phyloP scores from a whole-genome alignment of 192 early-diverging fungal species.

The Backusella australiensis region DNA sequence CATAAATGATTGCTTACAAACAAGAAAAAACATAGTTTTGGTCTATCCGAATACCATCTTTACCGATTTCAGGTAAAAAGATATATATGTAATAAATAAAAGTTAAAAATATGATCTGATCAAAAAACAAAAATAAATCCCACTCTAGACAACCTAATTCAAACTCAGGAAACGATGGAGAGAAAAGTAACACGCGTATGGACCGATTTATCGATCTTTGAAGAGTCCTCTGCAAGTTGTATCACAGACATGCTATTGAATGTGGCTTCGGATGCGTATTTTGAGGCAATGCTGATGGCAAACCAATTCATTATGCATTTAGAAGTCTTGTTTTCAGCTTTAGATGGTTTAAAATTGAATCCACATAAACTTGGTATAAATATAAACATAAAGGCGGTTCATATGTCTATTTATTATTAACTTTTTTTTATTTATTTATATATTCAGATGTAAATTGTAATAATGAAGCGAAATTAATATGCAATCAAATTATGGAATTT shows the following conservation, averaged over 20 bases:
- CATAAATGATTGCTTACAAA: neutral
- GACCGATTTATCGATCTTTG: slow-evolving; percentile 80
- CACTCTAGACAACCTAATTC: slow-evolving; percentile 11
- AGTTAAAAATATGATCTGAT: neutral
- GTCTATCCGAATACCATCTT: slow-evolving; percentile 3
- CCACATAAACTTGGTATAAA: neutral
- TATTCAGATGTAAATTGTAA: slow-evolving; percentile 60
- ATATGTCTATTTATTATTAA: neutral
- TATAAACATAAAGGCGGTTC: neutral
- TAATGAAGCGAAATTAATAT: slow-evolving; percentile 88
- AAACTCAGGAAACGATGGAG: slow-evolving; percentile 64
- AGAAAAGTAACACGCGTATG: slow-evolving; percentile 85
- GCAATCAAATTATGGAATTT: slow-evolving; percentile 89
- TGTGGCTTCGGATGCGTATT: slow-evolving; percentile 65
- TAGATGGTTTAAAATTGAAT: slow-evolving; percentile 47
- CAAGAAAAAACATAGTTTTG: neutral
- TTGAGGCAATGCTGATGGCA: slow-evolving; percentile 70
- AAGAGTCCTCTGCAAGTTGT: slow-evolving; percentile 83
- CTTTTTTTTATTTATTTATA: neutral
- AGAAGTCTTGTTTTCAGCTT: slow-evolving; percentile 71
- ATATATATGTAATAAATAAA: neutral
- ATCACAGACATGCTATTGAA: slow-evolving; percentile 85
- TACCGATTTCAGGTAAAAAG: neutral
- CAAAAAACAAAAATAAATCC: neutral
- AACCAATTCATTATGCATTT: slow-evolving; percentile 79